Percentiles rank a stretch among this genome's conserved stretches.
These are phyloP conservation scores for Phytophthora podocarpi DNA, from an alignment of 352 stramenopile species.

Conservation along the genomic window DNA sequence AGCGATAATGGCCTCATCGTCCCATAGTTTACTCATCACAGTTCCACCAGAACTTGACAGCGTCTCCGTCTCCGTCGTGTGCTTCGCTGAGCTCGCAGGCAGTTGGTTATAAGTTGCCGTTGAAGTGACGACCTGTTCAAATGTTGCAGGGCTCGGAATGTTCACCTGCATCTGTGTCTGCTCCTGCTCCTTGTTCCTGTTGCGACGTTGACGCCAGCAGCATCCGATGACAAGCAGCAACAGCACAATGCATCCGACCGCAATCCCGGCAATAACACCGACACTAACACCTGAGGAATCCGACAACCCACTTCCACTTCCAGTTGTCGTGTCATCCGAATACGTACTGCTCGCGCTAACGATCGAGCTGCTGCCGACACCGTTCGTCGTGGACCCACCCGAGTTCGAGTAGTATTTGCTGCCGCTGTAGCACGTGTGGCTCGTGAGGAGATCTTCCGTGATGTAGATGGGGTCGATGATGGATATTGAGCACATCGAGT, in stretches of 20 bases:
- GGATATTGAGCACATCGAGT: constrained; percentile 17
- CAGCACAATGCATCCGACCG: constrained; percentile 12
- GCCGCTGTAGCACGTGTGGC: constrained; percentile 22
- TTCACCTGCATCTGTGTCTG: no score
- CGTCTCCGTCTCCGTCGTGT: constrained; percentile 12
- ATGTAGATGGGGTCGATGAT: constrained; percentile 20
- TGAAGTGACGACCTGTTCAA: constrained; percentile 7
- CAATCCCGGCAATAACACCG: constrained; percentile 30
- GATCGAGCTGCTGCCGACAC: constrained; percentile 5
- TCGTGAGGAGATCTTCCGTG: constrained; percentile 23
- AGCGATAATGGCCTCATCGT: constrained; percentile 45
- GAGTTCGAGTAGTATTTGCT: constrained; percentile 33
- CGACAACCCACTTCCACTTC: background rate
- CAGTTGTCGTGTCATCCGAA: constrained; percentile 1
- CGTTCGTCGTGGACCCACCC: constrained; percentile 12
- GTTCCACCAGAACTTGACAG: constrained; percentile 27
- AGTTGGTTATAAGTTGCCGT: background rate
- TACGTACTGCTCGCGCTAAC: background rate
- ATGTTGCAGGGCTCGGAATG: constrained; percentile 12
- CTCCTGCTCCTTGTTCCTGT: no score
- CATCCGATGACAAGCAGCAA: constrained; percentile 18
- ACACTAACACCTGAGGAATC: constrained; percentile 7
- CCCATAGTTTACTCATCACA: constrained; percentile 27
- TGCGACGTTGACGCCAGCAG: constrained; percentile 17
- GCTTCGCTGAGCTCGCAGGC: constrained; percentile 1